Evolutionary conservation across 768 basidiomycete species (phyloP).

Genomic region (Tylopilus cervinicoccineus): DNA sequence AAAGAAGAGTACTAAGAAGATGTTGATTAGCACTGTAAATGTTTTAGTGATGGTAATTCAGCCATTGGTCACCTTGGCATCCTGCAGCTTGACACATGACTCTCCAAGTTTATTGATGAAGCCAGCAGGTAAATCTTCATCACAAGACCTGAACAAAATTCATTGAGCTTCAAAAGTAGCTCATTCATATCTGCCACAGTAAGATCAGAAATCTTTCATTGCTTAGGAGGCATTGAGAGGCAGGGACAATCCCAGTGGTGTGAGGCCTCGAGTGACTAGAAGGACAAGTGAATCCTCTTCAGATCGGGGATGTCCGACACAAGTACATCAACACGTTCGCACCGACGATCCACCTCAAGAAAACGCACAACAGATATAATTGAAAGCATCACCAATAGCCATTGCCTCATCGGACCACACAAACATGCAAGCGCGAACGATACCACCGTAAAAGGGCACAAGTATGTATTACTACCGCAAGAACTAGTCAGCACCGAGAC

Average conservation of each 20-base stretch:
- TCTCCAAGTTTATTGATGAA: background rate
- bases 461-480: conserved; percentile 1
- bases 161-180: background rate
- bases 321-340: too few relatives aligned
- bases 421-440: too few relatives aligned
- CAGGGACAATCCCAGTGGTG: too few relatives aligned
- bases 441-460: too few relatives aligned
- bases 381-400: too few relatives aligned
- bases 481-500: background rate
- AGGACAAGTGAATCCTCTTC: too few relatives aligned
- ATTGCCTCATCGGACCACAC: background rate
- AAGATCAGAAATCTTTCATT: background rate
- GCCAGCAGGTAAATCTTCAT: background rate
- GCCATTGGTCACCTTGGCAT: background rate
- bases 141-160: background rate
- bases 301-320: too few relatives aligned
- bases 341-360: too few relatives aligned
- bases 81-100: background rate
- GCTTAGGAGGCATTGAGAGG: background rate
- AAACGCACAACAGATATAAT: too few relatives aligned
- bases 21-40: background rate
- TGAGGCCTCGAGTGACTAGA: too few relatives aligned
- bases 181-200: background rate
- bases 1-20: background rate
- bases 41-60: background rate